Conservation (phyloP, 495 filamentous ascomycete genomes). For the Corynascus novoguineensis region DNA sequence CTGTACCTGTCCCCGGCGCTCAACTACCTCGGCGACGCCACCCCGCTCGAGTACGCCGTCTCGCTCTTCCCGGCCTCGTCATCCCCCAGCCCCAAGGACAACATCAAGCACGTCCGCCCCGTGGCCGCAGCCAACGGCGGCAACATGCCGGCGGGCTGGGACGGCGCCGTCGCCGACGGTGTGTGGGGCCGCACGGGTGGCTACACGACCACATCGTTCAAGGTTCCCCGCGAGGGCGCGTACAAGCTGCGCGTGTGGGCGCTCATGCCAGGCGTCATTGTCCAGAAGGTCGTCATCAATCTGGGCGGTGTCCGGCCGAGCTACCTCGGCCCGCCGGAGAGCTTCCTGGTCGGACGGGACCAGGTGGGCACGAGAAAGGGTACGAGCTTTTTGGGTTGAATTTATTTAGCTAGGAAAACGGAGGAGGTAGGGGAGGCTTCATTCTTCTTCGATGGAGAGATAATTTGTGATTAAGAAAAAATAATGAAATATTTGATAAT, state of each 20-base stretch:
- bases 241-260: constrained; percentile 58
- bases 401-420: too few species aligned
- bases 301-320: constrained; percentile 60
- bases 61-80: constrained; percentile 40
- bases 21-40: constrained; percentile 54
- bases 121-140: constrained; percentile 44
- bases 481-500: too few species aligned
- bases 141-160: constrained; percentile 54
- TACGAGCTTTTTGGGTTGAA: constrained; percentile 34
- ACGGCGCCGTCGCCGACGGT: constrained; percentile 48
- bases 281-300: constrained; percentile 65
- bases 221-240: constrained; percentile 41
- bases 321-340: constrained; percentile 68
- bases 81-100: constrained; percentile 14
- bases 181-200: constrained; percentile 52
- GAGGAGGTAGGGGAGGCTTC: background rate
- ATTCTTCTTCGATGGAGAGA: too few species aligned
- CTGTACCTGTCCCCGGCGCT: constrained; percentile 56
- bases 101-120: constrained; percentile 43
- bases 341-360: constrained; percentile 47
- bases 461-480: too few species aligned
- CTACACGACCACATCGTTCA: constrained; percentile 50
- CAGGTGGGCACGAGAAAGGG: constrained; percentile 37
- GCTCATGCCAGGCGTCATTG: constrained; percentile 58
- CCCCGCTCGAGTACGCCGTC: constrained; percentile 56